A percentile compares a stretch with the other conserved stretches of the same genome.
These are phyloP conservation scores for Nakaseomyces sp. DNA, from an alignment of 1,139 yeast genomes.

Conservation along the genomic window DNA sequence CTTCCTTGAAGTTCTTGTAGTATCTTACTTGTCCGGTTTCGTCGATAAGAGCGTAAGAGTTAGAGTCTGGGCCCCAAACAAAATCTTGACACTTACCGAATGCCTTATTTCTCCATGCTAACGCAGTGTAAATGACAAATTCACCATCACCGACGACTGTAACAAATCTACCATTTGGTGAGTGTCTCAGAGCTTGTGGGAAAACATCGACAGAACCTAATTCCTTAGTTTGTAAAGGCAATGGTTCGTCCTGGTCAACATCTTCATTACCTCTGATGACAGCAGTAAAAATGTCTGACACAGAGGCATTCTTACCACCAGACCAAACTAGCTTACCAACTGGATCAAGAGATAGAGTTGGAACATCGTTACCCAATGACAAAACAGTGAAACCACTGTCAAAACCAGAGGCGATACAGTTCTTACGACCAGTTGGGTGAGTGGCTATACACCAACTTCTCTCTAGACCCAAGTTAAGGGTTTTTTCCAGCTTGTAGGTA, in stretches of 20 bases:
- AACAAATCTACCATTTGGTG: constrained; percentile 96
- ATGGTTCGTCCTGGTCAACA: constrained; percentile 70
- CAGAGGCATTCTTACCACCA: constrained; percentile 51
- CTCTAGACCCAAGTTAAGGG: constrained; percentile 83
- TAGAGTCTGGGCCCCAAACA: constrained; percentile 91
- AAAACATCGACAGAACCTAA: constrained; percentile 86
- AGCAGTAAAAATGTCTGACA: constrained; percentile 68
- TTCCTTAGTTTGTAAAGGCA: constrained; percentile 74
- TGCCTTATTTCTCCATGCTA: constrained; percentile 95
- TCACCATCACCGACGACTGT: constrained; percentile 98
- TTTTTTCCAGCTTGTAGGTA: constrained; percentile 79
- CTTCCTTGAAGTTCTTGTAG: constrained; percentile 78
- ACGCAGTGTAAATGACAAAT: constrained; percentile 88
- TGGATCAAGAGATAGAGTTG: constrained; percentile 86
- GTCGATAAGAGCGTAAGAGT: constrained; percentile 77
- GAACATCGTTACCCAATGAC: constrained; percentile 89
- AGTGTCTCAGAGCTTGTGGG: constrained; percentile 79
- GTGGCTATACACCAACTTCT: constrained; percentile 94
- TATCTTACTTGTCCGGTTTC: constrained; percentile 56
- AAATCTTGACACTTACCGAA: constrained; percentile 88
- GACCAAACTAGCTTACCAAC: constrained; percentile 88
- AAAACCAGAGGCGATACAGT: constrained; percentile 82
- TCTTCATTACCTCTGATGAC: constrained; percentile 65
- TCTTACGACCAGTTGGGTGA: constrained; percentile 49
- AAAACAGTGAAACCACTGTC: constrained; percentile 87